Evolutionary conservation across 202 grass and related monocot species (phyloP), one percentile per base, ranked within the genome.

Genomic region (Sporobolus alterniflorus): DNA sequence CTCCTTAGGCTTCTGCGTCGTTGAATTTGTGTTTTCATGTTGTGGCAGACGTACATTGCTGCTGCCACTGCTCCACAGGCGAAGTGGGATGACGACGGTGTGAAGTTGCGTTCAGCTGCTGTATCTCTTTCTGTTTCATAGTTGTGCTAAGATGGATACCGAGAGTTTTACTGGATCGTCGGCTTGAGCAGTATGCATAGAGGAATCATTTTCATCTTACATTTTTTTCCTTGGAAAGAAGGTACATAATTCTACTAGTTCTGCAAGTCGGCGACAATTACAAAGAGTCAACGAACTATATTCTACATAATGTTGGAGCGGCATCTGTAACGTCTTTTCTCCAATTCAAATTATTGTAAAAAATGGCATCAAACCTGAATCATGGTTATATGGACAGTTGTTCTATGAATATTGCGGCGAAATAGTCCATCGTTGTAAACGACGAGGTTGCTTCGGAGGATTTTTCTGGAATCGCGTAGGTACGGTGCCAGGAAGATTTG

Each of bases 101-200:
- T 92, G 50, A 98, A 80, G 77, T 82, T 98, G 52, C 89, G 89
- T 28, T 98, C 91, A 17, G 92, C 90, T 76, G 92, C 96, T 69
- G 84, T 95, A 65, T 98, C 96, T 80, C 64, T 98, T 7, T 95
- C 96, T 4, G 39, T 95, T 47, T 74, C 82, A 21, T 98, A 80
- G 79, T 22, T 81, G 20, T 79, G 42, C 26, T 47, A 54, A 73
- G 64, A 11, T 32, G 22, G 48, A 68, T 26, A 31, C 17, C 29
- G 41, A 64, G 20, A 73, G 51, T 49, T 64, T 7, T 42, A 33
- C 24, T 65, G 46, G 24, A 78, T 28, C 50, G 75, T 56, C 42
- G 15, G 52, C 33, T 36, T 80, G 52, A 59, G 64, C 49, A 74
- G 9, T 9, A 41, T 71, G 55, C 44, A 52, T 63, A 78, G 67